Base-by-base conservation (phyloP, 2,329 filamentous ascomycete species). In the Xylariaceae sp. region DNA sequence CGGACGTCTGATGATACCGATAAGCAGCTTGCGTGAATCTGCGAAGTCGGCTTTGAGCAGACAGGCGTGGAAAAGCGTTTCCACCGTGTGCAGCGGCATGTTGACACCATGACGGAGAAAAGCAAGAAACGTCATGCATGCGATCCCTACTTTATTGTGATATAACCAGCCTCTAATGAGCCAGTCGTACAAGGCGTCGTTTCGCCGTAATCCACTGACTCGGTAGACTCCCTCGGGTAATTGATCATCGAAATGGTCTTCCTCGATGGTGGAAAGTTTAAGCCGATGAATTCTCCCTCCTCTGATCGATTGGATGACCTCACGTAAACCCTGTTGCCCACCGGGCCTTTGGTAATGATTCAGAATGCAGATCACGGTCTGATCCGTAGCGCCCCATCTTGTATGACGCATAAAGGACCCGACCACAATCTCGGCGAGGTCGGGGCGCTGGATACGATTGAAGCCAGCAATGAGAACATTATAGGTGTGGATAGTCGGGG, bases 391-490 rank as follows among this genome's bases (percentile, higher is more conserved):
- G 37, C 66, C 71, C 43, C 80, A 64, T 3, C 68, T 68, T 39
- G 72, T 77, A 7, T 70, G 61, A 41, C 73, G 60, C 42, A 80
- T 68, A 50, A 81, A 79, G 0, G 75, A 77, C 48, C 79, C 69
- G 26, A 82, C 72, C 34, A 86, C 73, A n/a, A 73, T 63, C 39
- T 81, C 73, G 3, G 80, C 76, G 19, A 86, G 70, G 39, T 72
- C 70, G 53, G 77, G 73, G 50, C 77, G 72, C 31, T 76, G 72
- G 4, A 77, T 66, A 34, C 75, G 73, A 50, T 79, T 76, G 49
- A 92, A 83, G n/a, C 81, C 80, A n/a, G 80, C 68, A 2, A 92
- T 78, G 30, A 94, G 75, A 9, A 79, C 77, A 65, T 91, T 91
- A 72, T 85, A 89, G 3, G 85, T 89, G 60, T 83, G 76, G 37